phyloP scores from a whole-genome alignment of 169 alveolate species.

The Eimeria tenella region DNA sequence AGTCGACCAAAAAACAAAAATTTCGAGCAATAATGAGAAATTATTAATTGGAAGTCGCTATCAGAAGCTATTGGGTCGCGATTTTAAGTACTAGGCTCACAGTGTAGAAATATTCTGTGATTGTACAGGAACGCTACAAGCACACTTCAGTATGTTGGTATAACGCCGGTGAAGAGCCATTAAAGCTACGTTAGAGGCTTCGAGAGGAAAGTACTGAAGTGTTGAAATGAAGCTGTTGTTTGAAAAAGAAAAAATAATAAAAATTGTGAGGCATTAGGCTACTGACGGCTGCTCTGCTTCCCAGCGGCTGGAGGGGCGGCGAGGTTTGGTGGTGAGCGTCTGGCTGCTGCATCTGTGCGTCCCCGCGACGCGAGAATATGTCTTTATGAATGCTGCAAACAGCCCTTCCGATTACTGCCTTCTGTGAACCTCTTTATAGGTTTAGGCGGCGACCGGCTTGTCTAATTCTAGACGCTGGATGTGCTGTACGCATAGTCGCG shows the following conservation, averaged over 20 bases:
- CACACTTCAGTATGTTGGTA: too few relatives aligned
- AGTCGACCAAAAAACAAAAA: too few relatives aligned
- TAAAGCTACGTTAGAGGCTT: too few relatives aligned
- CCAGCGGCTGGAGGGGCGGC: constrained; percentile 58
- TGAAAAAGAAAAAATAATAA: neutral
- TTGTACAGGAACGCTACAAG: too few relatives aligned
- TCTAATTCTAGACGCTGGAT: neutral
- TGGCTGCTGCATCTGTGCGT: constrained; percentile 42
- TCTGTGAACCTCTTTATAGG: neutral
- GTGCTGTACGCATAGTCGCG: constrained; percentile 17
- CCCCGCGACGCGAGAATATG: neutral
- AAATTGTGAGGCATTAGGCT: neutral
- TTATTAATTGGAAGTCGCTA: too few relatives aligned
- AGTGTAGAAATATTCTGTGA: too few relatives aligned
- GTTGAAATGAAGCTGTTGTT: too few relatives aligned
- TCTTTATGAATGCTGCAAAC: constrained; percentile 8
- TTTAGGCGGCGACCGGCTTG: neutral
- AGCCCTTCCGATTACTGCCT: neutral
- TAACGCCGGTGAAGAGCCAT: too few relatives aligned
- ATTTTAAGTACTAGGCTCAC: too few relatives aligned
- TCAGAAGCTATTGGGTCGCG: too few relatives aligned
- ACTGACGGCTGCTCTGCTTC: constrained; percentile 15
- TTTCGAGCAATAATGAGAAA: too few relatives aligned
- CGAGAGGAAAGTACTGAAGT: too few relatives aligned
- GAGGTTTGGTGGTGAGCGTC: constrained; percentile 41